Evolutionary conservation across 108 stramenopile species (phyloP), one percentile per base, ranked within the genome.

Genomic region (Cyclotella sp.): DNA sequence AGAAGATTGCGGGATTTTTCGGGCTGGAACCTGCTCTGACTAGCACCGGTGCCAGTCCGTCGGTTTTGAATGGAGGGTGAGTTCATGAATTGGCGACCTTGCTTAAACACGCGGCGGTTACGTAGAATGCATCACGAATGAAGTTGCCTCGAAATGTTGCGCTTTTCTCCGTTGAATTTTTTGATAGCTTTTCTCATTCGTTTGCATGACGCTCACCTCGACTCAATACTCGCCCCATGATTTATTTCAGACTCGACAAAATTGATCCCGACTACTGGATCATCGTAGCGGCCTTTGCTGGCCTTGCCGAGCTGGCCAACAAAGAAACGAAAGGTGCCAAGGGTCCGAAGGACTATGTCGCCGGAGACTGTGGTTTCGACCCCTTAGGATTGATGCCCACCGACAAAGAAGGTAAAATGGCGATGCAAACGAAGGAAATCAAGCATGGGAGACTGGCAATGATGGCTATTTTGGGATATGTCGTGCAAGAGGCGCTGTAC

Each of bases 381-480:
- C 90, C 91, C 13, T 49, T 93, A 12, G 70, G 76, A 19, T 68
- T 96, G 26, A 81, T 87, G 73, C 94, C 94, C 3, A 51, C 82
- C n/a, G 91, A 93, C 70, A 84, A 86, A 52, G 80, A 65, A 16
- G 91, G 83, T 18, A 82, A 85, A 75, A 70, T 85, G 70, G 82
- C 58, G 21, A 92, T 93, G 90, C 85, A 84, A 77, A 88, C 86
- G 11, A 89, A 90, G 57, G 94, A 95, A 70, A 64, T 94, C 63
- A 96, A 95, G 88, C 88, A 97, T 73, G 97, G 97, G 26, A 81
- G 97, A 22, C 52, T 95, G 67, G 93, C 95, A 46, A 98, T 98
- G 97, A 86, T 97, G 85, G 96, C 93, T 43, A 85, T 93, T 66
- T 73, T 91, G 59, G 96, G 96, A 63, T 95, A 93, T 70, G 90